Evolutionary conservation across 129 eudicot genomes (phyloP), one percentile per base, ranked within the genome.

Genomic region (Flaveria bidentis): DNA sequence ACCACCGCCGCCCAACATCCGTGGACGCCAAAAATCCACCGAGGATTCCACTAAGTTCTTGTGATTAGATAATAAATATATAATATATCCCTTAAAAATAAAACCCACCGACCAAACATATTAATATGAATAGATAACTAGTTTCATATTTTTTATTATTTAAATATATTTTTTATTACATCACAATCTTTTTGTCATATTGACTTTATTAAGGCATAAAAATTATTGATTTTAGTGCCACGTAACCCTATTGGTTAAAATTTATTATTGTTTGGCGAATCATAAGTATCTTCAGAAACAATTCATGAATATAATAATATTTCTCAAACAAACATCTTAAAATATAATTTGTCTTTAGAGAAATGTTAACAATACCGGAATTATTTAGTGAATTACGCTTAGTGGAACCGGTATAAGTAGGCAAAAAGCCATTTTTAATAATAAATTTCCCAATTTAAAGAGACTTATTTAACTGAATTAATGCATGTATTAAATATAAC

Each of bases 381-480:
- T 71, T 71, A 2, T 36, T 25, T 56, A 79, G 47, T 41, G 18
- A 65, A 33, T 3, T 51, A 71, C 67, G 62, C 73, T 63, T 65
- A 66, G 84, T 80, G 84, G 84, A 80, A 66, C 79, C 73, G 84
- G 84, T 80, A 51, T 50, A 80, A 73, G 75, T 80, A 6, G 79
- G 84, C 75, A 73, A 73, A 73, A 73, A 65, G 79, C 10, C 39
- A 16, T 22, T 74, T 25, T 36, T 25, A 73, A 58, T 23, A 73
- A 73, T 41, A 46, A 0, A 25, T 7, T 75, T 64, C 23, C n/a
- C 49, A 26, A 49, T 26, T 17, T 63, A 16, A 56, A 16, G 70
- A 53, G 33, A 20, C 15, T 36, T 36, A 12, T 36, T 39, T 49
- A 26, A 6, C 14, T 14, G 9, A 3, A 28, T 47, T 23, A 13